phyloP scores from a whole-genome alignment of 495 filamentous ascomycete genomes.

The Jackrogersella multiformis region DNA sequence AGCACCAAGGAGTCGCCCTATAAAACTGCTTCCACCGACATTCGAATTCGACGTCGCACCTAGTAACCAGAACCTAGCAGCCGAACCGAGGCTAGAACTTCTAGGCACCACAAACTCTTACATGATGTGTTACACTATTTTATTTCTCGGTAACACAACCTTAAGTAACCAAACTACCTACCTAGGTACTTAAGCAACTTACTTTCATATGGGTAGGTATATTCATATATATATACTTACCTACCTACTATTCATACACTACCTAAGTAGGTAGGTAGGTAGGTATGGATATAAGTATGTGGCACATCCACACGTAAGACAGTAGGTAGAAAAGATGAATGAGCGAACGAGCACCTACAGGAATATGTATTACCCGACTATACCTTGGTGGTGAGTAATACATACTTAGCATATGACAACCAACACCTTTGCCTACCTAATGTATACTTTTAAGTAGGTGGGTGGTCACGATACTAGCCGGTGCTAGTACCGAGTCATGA shows the following conservation, averaged over 20 bases:
- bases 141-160: constrained; percentile 21
- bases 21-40: not conserved
- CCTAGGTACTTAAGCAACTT: no score
- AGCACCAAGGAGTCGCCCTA: not conserved
- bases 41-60: constrained; percentile 1
- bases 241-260: no score
- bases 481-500: no score
- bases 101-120: constrained; percentile 24
- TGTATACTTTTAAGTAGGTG: no score
- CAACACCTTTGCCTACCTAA: constrained; percentile 13
- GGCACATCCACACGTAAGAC: constrained; percentile 3
- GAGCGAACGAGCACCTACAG: not conserved
- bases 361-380: not conserved
- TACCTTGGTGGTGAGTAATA: no score
- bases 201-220: no score
- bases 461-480: no score
- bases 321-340: not conserved
- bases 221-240: no score
- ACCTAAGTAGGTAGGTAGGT: constrained; percentile 4
- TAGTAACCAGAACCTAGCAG: constrained; percentile 8
- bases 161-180: constrained; percentile 11
- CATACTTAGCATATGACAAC: not conserved
- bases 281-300: not conserved
- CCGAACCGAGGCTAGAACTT: constrained; percentile 30
- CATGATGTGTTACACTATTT: constrained; percentile 23